A percentile compares a stretch with the other conserved stretches of the same genome.
These are phyloP conservation scores for Candida khao-thaluensis DNA, from an alignment of 805 yeast species.

Conservation along the genomic window DNA sequence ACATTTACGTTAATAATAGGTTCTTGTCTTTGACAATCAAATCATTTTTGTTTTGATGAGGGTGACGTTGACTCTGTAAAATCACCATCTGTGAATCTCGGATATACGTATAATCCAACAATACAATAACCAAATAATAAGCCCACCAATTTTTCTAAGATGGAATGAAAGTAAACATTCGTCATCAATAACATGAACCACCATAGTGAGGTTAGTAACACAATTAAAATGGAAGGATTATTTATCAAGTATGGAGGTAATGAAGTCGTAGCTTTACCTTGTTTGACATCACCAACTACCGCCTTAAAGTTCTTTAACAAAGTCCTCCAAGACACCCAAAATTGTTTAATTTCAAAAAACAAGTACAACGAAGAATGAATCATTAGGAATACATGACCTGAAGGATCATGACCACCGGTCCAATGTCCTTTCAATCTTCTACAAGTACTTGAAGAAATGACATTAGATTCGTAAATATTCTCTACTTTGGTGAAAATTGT, in stretches of 20 bases:
- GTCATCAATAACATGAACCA: slow-evolving; percentile 88
- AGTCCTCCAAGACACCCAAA: slow-evolving; percentile 29
- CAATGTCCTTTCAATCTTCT: slow-evolving; percentile 48
- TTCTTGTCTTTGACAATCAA: too few relatives aligned
- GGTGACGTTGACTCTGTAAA: too few relatives aligned
- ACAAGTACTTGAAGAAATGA: slow-evolving; percentile 35
- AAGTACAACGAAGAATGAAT: slow-evolving; percentile 64
- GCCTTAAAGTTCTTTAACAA: slow-evolving; percentile 2
- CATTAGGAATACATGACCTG: slow-evolving; percentile 86
- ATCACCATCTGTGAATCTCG: too few relatives aligned
- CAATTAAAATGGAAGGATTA: slow-evolving; percentile 28
- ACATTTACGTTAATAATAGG: too few relatives aligned
- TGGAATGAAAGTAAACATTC: slow-evolving; percentile 78
- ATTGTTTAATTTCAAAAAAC: slow-evolving; percentile 57
- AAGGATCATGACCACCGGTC: slow-evolving; percentile 96
- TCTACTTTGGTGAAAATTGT: slow-evolving; percentile 16
- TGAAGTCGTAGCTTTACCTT: neutral
- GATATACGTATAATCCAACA: slow-evolving; percentile 26
- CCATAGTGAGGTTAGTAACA: slow-evolving; percentile 52
- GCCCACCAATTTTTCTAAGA: slow-evolving; percentile 73
- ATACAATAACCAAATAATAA: slow-evolving; percentile 52
- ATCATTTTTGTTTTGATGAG: too few relatives aligned
- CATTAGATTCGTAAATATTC: slow-evolving; percentile 10
- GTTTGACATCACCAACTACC: slow-evolving; percentile 1
- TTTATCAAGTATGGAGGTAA: slow-evolving; percentile 14